A percentile compares a stretch with the other conserved stretches of the same genome.
These are phyloP conservation scores for Colletotrichum acutatum DNA, from an alignment of 2,329 filamentous ascomycete species.

Conservation along the genomic window DNA sequence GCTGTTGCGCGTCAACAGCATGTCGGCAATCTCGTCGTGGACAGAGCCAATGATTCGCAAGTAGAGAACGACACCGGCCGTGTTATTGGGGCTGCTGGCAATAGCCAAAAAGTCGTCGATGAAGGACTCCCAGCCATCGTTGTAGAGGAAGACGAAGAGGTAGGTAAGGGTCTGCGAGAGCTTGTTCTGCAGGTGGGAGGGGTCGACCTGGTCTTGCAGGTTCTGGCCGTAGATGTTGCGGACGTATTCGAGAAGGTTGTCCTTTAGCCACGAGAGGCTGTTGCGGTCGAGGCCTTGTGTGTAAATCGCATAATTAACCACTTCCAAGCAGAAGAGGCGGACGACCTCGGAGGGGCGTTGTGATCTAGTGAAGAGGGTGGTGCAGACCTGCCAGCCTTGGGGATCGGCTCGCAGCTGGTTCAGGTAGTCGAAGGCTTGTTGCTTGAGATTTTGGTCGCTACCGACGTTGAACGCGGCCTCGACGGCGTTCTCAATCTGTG, in stretches of 20 bases:
- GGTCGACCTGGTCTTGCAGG: slow-evolving; percentile 71
- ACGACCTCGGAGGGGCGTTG: slow-evolving; percentile 85
- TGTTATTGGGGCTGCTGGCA: slow-evolving; percentile 71
- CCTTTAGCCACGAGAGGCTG: slow-evolving; percentile 80
- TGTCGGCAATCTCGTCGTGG: slow-evolving; percentile 97
- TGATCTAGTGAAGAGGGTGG: slow-evolving; percentile 83
- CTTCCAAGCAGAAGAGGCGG: slow-evolving; percentile 88
- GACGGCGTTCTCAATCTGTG: slow-evolving; percentile 91
- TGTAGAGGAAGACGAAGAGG: slow-evolving; percentile 89
- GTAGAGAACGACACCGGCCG: slow-evolving; percentile 83
- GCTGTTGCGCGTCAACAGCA: slow-evolving; percentile 81
- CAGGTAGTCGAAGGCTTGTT: slow-evolving; percentile 84
- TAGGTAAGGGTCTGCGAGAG: slow-evolving; percentile 95
- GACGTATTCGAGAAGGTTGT: slow-evolving; percentile 84
- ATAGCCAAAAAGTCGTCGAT: slow-evolving; percentile 89
- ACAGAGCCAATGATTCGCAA: slow-evolving; percentile 88
- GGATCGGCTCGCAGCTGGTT: slow-evolving; percentile 83
- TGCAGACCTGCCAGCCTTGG: slow-evolving; percentile 90
- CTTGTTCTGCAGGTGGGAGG: slow-evolving; percentile 89
- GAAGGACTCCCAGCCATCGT: slow-evolving; percentile 86
- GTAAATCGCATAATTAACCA: slow-evolving; percentile 92
- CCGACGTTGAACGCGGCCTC: slow-evolving; percentile 89
- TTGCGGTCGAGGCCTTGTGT: slow-evolving; percentile 78
- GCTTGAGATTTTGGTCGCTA: slow-evolving; percentile 79
- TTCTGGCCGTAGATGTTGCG: slow-evolving; percentile 76